Evolutionary conservation across 106 monocot genomes (phyloP).

Genomic region (Platanthera zijinensis): DNA sequence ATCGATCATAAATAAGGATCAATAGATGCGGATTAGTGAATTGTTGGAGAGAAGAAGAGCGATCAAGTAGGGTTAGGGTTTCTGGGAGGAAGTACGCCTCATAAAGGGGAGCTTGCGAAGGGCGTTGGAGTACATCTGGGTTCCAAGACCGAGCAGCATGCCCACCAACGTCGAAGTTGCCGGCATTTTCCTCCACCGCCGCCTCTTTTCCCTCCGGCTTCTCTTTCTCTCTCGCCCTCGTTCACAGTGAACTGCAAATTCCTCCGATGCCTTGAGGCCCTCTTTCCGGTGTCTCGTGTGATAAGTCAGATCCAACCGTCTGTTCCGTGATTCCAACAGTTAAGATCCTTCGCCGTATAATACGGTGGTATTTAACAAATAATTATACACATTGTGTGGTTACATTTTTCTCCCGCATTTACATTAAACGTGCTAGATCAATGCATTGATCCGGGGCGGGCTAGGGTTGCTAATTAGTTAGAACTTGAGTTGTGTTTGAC

Average conservation of each 20-base stretch:
- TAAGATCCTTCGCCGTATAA: too few species aligned
- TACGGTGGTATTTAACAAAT: too few species aligned
- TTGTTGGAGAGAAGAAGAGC: not conserved
- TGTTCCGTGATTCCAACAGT: too few species aligned
- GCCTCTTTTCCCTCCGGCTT: not conserved
- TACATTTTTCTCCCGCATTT: too few species aligned
- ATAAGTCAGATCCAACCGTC: too few species aligned
- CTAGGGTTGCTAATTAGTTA: too few species aligned
- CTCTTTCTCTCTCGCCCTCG: not conserved
- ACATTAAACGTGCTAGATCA: too few species aligned
- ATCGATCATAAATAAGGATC: not conserved
- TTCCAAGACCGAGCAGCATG: slow-evolving; percentile 57
- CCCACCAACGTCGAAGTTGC: slow-evolving; percentile 70
- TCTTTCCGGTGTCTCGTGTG: too few species aligned
- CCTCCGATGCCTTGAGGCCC: not conserved
- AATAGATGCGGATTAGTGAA: not conserved
- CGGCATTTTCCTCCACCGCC: slow-evolving; percentile 43
- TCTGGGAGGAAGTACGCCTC: slow-evolving; percentile 48
- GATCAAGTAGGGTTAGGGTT: slow-evolving; percentile 9
- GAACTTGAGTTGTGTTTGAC: too few species aligned
- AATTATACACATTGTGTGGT: too few species aligned
- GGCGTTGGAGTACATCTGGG: slow-evolving; percentile 96
- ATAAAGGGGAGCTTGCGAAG: slow-evolving; percentile 95
- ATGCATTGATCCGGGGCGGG: too few species aligned
- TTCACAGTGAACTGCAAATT: not conserved